phyloP scores from a whole-genome alignment of 352 stramenopile species.

The Pythium guiyangense region DNA sequence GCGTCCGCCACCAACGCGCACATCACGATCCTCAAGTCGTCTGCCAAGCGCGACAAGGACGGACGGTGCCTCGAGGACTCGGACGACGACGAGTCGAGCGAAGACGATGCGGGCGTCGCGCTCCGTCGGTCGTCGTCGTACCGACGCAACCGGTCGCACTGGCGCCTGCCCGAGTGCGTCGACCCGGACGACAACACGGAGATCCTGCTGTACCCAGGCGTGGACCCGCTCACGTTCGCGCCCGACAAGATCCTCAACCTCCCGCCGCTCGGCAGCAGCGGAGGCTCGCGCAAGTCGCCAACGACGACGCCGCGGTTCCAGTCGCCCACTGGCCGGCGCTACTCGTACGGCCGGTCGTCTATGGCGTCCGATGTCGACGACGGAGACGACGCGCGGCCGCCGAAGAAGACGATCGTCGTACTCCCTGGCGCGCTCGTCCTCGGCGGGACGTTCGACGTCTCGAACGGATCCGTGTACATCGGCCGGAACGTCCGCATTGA shows the following conservation, averaged over 20 bases:
- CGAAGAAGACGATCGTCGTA: slow-evolving; percentile 51
- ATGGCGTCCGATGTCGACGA: slow-evolving; percentile 21
- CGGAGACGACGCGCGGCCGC: slow-evolving; percentile 10
- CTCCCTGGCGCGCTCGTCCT: slow-evolving; percentile 36
- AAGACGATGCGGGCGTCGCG: slow-evolving; percentile 20
- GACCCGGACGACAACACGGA: slow-evolving; percentile 40
- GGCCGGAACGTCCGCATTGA: slow-evolving; percentile 61
- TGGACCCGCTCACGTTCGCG: slow-evolving; percentile 39
- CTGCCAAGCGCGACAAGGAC: slow-evolving; percentile 24
- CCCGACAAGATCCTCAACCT: slow-evolving; percentile 63
- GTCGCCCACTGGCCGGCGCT: slow-evolving; percentile 14
- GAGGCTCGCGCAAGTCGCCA: not conserved
- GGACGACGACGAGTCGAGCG: slow-evolving; percentile 21
- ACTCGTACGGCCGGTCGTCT: slow-evolving; percentile 27
- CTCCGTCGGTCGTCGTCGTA: slow-evolving; percentile 17
- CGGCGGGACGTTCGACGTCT: slow-evolving; percentile 65
- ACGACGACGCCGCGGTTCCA: slow-evolving; percentile 4
- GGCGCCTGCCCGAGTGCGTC: slow-evolving; percentile 34
- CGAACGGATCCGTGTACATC: slow-evolving; percentile 62
- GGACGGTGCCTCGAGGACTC: slow-evolving; percentile 26
- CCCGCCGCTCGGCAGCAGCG: slow-evolving; percentile 8
- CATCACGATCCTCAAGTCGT: slow-evolving; percentile 35
- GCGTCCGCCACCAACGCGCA: slow-evolving; percentile 24
- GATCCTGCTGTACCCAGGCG: slow-evolving; percentile 48
- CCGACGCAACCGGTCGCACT: slow-evolving; percentile 22